Base-by-base conservation (phyloP, 225 moss, liverwort and hornwort genomes). In the Asterella californica region DNA sequence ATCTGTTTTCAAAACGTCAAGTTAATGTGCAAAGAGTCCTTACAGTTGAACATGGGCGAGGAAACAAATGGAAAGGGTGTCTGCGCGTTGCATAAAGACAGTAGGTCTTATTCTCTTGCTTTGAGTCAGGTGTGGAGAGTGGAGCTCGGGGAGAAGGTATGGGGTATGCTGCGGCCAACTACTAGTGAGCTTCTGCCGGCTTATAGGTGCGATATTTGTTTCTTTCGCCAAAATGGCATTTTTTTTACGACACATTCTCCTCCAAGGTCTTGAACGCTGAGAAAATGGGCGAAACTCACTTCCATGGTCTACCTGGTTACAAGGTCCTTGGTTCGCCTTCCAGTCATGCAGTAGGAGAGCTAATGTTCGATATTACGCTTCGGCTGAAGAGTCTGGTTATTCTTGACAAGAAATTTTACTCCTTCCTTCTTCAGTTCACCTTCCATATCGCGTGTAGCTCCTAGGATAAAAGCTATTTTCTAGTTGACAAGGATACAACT, bases 141-240 rank as follows among this genome's bases (percentile, higher is more conserved):
- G 47, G 82, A 87, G 32, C 22, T 84, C 34, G 79, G 79, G 61
- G 84, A 87, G 48, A 84, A 84, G 48, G 79, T 82, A 17, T 94
- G 88, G 94, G 89, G 85, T 48, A 91, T 94, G 88, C 82, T 90
- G 57, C 83, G 92, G 63, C 96, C 96, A 59, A 89, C 91, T 29
- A 72, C 94, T 75, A 83, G 74, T 79, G 75, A 86, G 54, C 91
- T 94, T 66, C 94, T 94, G 49, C 70, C 81, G 1, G 78, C 67
- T 18, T 96, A 91, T 75, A 86, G 83, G 96, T 96, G 75, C 15
- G 61, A 27, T 29, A 19, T 57, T 42, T 24, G 19, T 72, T 18
- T 55, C 75, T 33, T 37, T 33, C 5, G 53, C 1, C 33, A 74
- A 7, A 47, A n/a, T 25, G 61, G 61, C n/a, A n/a, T n/a, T n/a